phyloP scores from a whole-genome alignment of 805 yeast genomes.

The Schwanniomyces pseudopolymorphus region DNA sequence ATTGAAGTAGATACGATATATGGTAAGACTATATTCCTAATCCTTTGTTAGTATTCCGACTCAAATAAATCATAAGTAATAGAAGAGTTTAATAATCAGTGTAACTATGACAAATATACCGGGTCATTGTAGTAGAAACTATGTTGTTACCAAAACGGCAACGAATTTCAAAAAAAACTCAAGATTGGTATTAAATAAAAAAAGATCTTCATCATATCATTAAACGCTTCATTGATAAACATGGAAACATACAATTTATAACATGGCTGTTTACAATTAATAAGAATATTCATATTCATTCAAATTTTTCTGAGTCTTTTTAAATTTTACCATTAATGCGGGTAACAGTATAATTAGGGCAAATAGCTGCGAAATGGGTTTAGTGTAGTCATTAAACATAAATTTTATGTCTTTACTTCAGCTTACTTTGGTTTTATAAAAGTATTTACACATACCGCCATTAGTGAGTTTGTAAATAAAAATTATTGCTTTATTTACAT shows the following conservation, averaged over 20 bases:
- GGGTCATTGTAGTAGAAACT: slow-evolving; percentile 51
- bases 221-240: background rate
- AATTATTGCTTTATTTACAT: too few relatives aligned
- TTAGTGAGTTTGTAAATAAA: too few relatives aligned
- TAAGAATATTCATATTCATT: background rate
- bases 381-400: too few relatives aligned
- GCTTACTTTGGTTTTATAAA: too few relatives aligned
- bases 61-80: background rate
- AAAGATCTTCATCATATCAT: slow-evolving; percentile 34
- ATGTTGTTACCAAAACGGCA: slow-evolving; percentile 52
- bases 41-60: background rate
- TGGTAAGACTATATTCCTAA: background rate
- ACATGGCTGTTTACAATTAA: background rate
- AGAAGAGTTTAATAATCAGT: slow-evolving; percentile 47
- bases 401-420: too few relatives aligned
- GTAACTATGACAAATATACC: slow-evolving; percentile 87
- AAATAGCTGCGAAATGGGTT: background rate
- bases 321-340: background rate
- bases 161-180: slow-evolving; percentile 37
- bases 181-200: slow-evolving; percentile 30
- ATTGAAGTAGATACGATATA: background rate
- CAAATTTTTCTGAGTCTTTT: background rate
- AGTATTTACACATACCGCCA: too few relatives aligned
- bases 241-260: slow-evolving; percentile 3
- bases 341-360: background rate